Evolutionary conservation across 257 asterid species (phyloP).

Genomic region (Rauvolfia tetraphylla): DNA sequence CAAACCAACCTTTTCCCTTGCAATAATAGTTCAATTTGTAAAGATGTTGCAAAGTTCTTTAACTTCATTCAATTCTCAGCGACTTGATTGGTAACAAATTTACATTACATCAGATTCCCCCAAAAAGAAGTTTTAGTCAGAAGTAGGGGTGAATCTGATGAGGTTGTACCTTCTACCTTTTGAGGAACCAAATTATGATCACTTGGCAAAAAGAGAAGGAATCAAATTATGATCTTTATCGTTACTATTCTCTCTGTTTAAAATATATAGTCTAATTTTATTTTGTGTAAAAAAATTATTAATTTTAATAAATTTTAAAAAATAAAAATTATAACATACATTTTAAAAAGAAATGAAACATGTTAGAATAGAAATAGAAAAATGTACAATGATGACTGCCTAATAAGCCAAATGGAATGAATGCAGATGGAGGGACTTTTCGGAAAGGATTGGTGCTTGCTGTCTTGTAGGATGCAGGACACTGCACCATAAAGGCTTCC

Average conservation of each 20-base stretch:
- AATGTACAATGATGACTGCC: not conserved
- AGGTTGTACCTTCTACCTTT: not conserved
- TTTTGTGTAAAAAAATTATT: no score
- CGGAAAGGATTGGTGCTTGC: not conserved
- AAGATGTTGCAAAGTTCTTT: no score
- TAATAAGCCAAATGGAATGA: constrained; percentile 6
- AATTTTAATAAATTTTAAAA: no score
- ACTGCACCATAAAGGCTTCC: not conserved
- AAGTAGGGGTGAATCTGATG: not conserved
- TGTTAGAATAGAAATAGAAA: not conserved
- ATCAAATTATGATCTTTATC: no score
- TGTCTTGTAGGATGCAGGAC: not conserved
- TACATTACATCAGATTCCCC: not conserved
- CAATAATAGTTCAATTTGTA: no score
- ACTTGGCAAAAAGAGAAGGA: no score
- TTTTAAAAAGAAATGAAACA: no score
- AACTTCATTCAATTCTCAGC: not conserved
- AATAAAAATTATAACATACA: no score
- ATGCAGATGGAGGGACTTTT: no score
- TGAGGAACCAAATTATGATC: not conserved
- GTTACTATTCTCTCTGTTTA: no score
- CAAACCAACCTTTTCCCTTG: not conserved
- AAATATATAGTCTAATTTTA: no score
- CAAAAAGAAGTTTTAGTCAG: not conserved
- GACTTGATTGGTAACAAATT: not conserved